Conservation (phyloP, 2,329 filamentous ascomycete genomes). For the Blastomyces parvus region DNA sequence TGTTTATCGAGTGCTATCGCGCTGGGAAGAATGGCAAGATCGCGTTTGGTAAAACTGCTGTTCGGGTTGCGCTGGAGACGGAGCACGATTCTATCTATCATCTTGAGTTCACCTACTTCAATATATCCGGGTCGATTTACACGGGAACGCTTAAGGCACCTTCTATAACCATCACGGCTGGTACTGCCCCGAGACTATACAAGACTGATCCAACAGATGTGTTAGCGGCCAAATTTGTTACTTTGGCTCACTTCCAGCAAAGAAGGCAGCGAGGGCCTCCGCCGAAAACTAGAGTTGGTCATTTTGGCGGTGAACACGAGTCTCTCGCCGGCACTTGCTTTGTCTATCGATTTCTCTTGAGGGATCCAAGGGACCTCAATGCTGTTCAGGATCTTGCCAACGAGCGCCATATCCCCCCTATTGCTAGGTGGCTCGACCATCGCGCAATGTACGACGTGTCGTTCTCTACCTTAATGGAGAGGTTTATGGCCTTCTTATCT, state of each 20-base stretch:
- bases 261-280: neutral
- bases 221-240: conserved; percentile 5
- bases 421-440: conserved; percentile 18
- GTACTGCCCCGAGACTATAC: conserved; percentile 18
- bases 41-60: conserved; percentile 37
- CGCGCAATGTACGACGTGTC: conserved; percentile 7
- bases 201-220: conserved; percentile 12
- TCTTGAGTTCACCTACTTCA: conserved; percentile 20
- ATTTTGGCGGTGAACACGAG: conserved; percentile 17
- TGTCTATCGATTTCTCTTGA: conserved; percentile 37
- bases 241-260: neutral
- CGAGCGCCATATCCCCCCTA: conserved; percentile 16
- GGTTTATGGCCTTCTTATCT: conserved; percentile 14
- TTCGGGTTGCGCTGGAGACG: conserved; percentile 36
- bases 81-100: conserved; percentile 34
- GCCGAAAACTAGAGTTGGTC: conserved; percentile 14
- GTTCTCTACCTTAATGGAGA: conserved; percentile 8
- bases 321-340: conserved; percentile 27
- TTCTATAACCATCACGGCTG: conserved; percentile 39
- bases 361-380: conserved; percentile 20
- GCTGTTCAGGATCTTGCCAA: conserved; percentile 21
- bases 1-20: conserved; percentile 32
- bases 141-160: conserved; percentile 11
- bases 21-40: conserved; percentile 15
- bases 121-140: conserved; percentile 17